Base-by-base conservation (phyloP, 2,329 filamentous ascomycete genomes). In the Sporothrix curviconia region DNA sequence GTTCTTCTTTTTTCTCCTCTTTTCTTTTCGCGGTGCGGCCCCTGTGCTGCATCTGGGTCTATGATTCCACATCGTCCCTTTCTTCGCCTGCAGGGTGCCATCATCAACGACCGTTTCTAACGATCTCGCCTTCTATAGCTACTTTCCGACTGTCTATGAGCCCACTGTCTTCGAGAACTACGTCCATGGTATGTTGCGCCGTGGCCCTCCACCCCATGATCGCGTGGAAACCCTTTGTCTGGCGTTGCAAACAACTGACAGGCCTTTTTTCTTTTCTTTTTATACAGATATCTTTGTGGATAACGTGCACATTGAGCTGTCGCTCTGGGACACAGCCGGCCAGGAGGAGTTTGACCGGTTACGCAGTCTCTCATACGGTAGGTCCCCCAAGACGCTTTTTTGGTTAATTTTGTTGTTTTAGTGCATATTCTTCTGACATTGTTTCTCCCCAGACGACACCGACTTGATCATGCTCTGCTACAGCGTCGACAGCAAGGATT, bases 401-500 rank as follows among this genome's bases (percentile, higher is more conserved):
- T n/a, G n/a, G n/a, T n/a, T n/a, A n/a, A n/a, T 11, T 9, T 47
- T 12, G 42, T n/a, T 11, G 17, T 30, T 6, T 14, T 25, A 11
- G n/a, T 28, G n/a, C 34, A 6, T 5, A 9, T 8, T 9, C 28
- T 22, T 19, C 64, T 64, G 46, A 64, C 56, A 53, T 11, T 22
- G 39, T 17, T 19, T 17, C 12, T 19, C 32, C 2, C 12, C 60
- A 81, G 78, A 86, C 64, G 94, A 99, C 70, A 99, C 94, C 55
- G 94, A 99, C 69, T 85, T 95, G 44, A 96, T 99, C 67, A 96
- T 99, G 88, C 89, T 99, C 65, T 99, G 94, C 78, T 99, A 97
- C 76, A 94, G 89, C 66, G 89, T 97, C 70, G 94, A 99, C 74
- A 96, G 90, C 70, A 90, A 88, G 65, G 92, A 96, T 72, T 96